Percentiles rank a stretch among this genome's conserved stretches.
phyloP scores from a whole-genome alignment of 371 early-diverging fungal species.

The Circinella umbellata region DNA sequence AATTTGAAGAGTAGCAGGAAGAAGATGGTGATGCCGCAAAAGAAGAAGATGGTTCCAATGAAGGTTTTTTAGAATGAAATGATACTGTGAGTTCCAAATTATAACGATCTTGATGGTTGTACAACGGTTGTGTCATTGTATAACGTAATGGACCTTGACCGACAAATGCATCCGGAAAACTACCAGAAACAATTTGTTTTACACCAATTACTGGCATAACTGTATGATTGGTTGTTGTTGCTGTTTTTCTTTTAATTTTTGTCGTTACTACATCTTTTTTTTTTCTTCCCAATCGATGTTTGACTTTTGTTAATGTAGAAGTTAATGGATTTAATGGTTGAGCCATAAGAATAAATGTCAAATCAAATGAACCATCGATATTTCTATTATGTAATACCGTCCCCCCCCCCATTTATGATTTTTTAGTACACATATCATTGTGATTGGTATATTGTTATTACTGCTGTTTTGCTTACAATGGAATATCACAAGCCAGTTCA shows the following conservation, averaged over 20 bases:
- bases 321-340: not conserved
- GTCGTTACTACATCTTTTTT: not conserved
- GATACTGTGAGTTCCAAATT: conserved; percentile 17
- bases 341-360: conserved; percentile 13
- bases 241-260: not conserved
- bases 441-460: too few relatives aligned
- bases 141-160: conserved; percentile 4
- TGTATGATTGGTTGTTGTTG: not conserved
- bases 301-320: not conserved
- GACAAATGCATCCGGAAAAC: conserved; percentile 9
- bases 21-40: too few relatives aligned
- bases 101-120: not conserved
- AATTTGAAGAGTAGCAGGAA: not conserved
- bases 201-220: conserved; percentile 8
- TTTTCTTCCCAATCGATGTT: conserved; percentile 4
- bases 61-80: not conserved
- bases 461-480: not conserved
- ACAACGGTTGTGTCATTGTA: conserved; percentile 14
- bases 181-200: conserved; percentile 13
- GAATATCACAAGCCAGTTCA: not conserved
- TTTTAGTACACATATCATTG: too few relatives aligned
- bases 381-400: not conserved
- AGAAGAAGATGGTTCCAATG: not conserved
- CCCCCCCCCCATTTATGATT: not conserved
- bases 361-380: conserved; percentile 9